Percentiles rank a stretch among this genome's conserved stretches.
These are phyloP conservation scores for Lachnellula subtilissima DNA, from an alignment of 2,329 filamentous ascomycete genomes.

Conservation along the genomic window DNA sequence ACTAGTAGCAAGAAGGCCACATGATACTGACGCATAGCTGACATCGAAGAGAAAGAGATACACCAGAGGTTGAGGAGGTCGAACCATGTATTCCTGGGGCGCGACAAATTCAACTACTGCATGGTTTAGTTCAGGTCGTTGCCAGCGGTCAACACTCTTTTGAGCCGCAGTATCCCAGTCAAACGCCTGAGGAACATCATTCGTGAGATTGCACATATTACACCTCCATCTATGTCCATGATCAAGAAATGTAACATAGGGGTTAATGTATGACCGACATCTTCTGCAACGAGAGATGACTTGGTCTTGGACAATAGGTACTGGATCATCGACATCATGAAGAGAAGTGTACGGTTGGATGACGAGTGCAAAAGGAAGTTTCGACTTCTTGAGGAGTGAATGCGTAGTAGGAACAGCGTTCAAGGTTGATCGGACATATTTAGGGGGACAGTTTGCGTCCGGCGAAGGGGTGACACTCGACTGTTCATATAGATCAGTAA, in stretches of 20 bases:
- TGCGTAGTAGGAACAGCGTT: constrained; percentile 92
- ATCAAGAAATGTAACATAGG: constrained; percentile 92
- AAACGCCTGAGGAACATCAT: constrained; percentile 98
- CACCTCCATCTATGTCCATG: constrained; percentile 97
- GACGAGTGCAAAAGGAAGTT: constrained; percentile 88
- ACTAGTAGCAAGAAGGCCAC: constrained; percentile 83
- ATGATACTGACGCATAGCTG: constrained; percentile 84
- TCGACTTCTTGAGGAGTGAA: constrained; percentile 92
- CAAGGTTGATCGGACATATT: constrained; percentile 91
- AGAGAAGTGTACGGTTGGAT: constrained; percentile 94
- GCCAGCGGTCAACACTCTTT: constrained; percentile 87
- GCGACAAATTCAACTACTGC: constrained; percentile 97
- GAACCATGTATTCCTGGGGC: constrained; percentile 98
- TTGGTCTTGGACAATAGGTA: constrained; percentile 92
- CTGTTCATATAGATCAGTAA: constrained; percentile 47
- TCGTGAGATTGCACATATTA: constrained; percentile 99
- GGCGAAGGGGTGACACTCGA: constrained; percentile 88
- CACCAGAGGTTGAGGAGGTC: constrained; percentile 89
- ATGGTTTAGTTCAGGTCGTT: constrained; percentile 88
- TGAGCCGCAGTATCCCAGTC: constrained; percentile 95
- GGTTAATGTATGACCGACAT: constrained; percentile 96
- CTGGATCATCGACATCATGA: constrained; percentile 84
- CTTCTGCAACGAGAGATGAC: constrained; percentile 94
- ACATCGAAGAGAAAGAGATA: constrained; percentile 96
- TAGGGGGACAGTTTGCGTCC: constrained; percentile 83